Base-by-base conservation (phyloP, 1,284 basidiomycete species). In the Tausonia pullulans region DNA sequence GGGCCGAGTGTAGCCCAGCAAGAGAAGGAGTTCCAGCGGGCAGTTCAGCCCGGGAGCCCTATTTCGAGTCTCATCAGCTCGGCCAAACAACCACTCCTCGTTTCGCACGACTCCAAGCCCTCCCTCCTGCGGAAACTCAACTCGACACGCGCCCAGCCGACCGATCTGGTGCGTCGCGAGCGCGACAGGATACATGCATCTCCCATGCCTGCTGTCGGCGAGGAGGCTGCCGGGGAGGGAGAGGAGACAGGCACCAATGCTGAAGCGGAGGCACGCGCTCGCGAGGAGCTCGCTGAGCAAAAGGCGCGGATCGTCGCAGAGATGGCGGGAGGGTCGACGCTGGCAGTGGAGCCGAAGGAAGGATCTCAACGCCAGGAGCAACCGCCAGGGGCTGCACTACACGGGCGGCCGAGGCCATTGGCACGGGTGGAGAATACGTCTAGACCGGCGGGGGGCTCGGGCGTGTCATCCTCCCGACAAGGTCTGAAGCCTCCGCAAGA, bases 11-110 rank as follows among this genome's bases (percentile, higher is more conserved):
- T 89, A 68, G 83, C 86, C 5, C 87, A 91, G 71, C 90, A 94
- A 74, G 94, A 98, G 81, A 86, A 88, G 72, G 94, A 97, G 75
- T 95, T 96, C 83, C 86, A 91, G 78, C 87, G 88, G 70, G 96
- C 93, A 2, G 89, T 98, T 3, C 89, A 94, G 73, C 96, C 95
- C 4, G 92, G 90, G 60, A 90, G 87, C 69, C 95, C 96, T 0
- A 95, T 98, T 67, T 91, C 90, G 27, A 90, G 90, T 5, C 79
- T 43, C 9, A 1, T 39, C 61, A 87, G 82, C 69, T 91, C 90
- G 0, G 93, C 93, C 1, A 81, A 88, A 58, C 88, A 93, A 74
- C 93, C 93, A 0, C 81, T 95, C 51, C 80, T 95, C 62, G 87
- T 94, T 73, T 84, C 84, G 3, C 70, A 62, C 58, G 61, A 66